Evolutionary conservation across 805 yeast genomes (phyloP).

Genomic region (Grigorovia yakushimaensis): DNA sequence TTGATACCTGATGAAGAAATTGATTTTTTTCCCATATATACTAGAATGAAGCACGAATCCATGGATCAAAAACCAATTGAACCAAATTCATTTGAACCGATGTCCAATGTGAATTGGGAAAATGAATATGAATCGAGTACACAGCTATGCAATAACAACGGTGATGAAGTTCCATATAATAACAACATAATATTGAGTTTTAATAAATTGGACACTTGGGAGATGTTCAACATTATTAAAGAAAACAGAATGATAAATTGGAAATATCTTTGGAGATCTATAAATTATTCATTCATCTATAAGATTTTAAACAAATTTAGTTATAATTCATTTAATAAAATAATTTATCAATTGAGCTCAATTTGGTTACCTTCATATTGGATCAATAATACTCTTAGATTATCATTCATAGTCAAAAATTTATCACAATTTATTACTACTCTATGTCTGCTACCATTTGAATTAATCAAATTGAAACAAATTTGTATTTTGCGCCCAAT

Average conservation of each 20-base stretch:
- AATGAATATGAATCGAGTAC: neutral
- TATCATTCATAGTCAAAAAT: constrained; percentile 38
- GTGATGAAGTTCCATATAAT: neutral
- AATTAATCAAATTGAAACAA: constrained; percentile 65
- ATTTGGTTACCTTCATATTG: constrained; percentile 1
- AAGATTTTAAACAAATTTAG: constrained; percentile 40
- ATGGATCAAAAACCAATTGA: too few species aligned
- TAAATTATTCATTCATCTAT: constrained; percentile 70
- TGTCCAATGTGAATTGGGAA: neutral
- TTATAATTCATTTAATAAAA: neutral
- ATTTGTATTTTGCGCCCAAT: neutral
- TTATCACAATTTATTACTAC: constrained; percentile 67
- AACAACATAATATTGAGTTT: neutral
- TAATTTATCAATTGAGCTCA: neutral
- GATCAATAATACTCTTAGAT: constrained; percentile 15
- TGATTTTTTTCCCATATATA: constrained; percentile 21
- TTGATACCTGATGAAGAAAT: constrained; percentile 29
- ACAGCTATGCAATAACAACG: neutral
- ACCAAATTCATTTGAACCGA: too few species aligned
- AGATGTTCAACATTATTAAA: constrained; percentile 51
- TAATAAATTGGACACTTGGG: constrained; percentile 43
- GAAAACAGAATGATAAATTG: constrained; percentile 54
- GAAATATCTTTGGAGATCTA: constrained; percentile 61
- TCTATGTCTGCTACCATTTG: constrained; percentile 66
- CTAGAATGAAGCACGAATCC: neutral